Conservation (phyloP, 441 rosid genomes). For the Mallotus japonicus region DNA sequence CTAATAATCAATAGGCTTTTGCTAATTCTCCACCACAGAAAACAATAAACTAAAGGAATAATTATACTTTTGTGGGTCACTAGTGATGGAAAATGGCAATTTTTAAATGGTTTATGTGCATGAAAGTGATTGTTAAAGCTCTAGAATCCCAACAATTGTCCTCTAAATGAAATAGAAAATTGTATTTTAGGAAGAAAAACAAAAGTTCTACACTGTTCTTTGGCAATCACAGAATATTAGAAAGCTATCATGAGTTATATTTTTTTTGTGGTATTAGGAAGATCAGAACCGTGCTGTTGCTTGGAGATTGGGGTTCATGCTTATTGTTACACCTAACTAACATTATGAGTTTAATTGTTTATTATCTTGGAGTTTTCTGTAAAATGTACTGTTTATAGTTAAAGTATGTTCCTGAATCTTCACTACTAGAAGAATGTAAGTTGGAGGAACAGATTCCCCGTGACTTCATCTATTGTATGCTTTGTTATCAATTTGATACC, state of each 20-base stretch:
- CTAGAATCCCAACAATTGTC: neutral
- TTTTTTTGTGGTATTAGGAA: neutral
- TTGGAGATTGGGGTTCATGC: no score
- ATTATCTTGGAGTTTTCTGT: neutral
- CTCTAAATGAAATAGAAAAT: neutral
- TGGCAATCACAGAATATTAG: neutral
- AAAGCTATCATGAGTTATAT: neutral
- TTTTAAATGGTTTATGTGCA: neutral
- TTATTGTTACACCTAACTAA: neutral
- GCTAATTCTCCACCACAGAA: neutral
- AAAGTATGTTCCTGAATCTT: neutral
- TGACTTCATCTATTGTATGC: neutral
- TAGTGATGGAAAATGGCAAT: neutral
- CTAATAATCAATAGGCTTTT: neutral
- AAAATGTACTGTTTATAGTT: neutral
- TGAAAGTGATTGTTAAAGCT: neutral
- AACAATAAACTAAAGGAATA: neutral
- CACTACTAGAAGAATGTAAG: neutral
- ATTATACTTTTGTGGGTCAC: slow-evolving; percentile 5
- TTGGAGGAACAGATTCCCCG: slow-evolving; percentile 1
- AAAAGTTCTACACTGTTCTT: neutral
- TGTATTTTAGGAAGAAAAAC: neutral
- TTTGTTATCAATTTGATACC: neutral
- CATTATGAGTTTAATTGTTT: neutral
- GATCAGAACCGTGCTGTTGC: no score